Conservation (phyloP, 2,329 filamentous ascomycete species). For the Teratosphaeria pseudoeucalypti region DNA sequence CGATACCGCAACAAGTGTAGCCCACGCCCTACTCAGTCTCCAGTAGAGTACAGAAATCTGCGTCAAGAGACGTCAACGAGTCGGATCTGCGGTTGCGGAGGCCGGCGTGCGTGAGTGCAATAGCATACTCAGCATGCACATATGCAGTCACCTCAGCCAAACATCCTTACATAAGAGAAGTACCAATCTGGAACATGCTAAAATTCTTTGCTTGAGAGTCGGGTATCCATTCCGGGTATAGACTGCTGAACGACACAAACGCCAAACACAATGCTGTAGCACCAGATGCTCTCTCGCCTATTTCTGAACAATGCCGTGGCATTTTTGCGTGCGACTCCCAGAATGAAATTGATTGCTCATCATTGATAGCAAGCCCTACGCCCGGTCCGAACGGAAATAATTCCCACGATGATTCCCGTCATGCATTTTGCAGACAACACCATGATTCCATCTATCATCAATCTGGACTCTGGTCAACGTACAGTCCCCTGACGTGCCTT, state of each 20-base stretch:
- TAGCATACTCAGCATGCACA: no score
- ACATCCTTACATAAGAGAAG: no score
- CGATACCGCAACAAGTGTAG: no score
- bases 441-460: no score
- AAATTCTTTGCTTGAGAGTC: neutral
- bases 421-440: neutral
- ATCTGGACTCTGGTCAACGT: no score
- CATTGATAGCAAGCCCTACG: neutral
- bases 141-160: no score
- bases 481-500: no score
- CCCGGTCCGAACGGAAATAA: neutral
- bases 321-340: neutral
- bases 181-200: neutral
- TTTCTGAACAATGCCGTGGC: neutral
- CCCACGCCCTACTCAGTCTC: no score
- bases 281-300: neutral
- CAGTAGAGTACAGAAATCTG: no score
- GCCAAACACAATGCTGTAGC: neutral
- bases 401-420: neutral
- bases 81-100: no score
- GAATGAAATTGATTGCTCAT: neutral
- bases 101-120: no score
- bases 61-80: no score
- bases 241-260: neutral
- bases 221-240: neutral